These are phyloP conservation scores for Scytalidium sp. DNA, from an alignment of 2,329 filamentous ascomycete genomes.

Conservation along the genomic window DNA sequence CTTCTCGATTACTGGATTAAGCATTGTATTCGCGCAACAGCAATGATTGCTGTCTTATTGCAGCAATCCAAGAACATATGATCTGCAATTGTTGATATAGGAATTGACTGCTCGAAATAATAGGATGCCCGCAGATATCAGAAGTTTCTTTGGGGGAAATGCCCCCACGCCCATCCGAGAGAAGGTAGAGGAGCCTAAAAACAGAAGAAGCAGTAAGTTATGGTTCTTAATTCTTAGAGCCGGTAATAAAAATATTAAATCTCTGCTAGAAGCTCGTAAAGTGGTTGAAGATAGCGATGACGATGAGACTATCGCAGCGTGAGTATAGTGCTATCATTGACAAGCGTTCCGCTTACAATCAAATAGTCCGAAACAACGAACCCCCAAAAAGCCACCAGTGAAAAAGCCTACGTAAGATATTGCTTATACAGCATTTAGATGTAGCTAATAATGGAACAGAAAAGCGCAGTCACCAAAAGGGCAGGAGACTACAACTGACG, in stretches of 20 bases:
- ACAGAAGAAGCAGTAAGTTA: slow-evolving; percentile 26
- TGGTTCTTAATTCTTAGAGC: neutral
- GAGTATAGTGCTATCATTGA: slow-evolving; percentile 15
- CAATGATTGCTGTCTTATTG: neutral
- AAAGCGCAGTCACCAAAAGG: slow-evolving; percentile 27
- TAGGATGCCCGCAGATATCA: slow-evolving; percentile 80
- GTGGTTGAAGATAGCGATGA: slow-evolving; percentile 81
- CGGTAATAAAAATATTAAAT: slow-evolving; percentile 8
- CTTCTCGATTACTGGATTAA: too few relatives aligned
- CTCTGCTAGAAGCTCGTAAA: slow-evolving; percentile 52
- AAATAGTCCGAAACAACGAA: slow-evolving; percentile 37
- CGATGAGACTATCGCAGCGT: slow-evolving; percentile 54
- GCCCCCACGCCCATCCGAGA: slow-evolving; percentile 50
- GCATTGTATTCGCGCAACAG: too few relatives aligned
- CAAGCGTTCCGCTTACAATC: slow-evolving; percentile 10
- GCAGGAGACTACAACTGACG: slow-evolving; percentile 28
- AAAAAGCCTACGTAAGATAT: slow-evolving; percentile 54
- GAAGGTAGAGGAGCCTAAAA: slow-evolving; percentile 29
- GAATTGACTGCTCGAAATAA: neutral
- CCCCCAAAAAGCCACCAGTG: slow-evolving; percentile 52
- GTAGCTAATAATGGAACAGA: slow-evolving; percentile 7
- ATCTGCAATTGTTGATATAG: neutral
- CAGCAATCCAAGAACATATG: neutral
- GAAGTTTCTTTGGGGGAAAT: slow-evolving; percentile 85
- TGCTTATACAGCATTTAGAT: neutral